Evolutionary conservation across 2,329 filamentous ascomycete species (phyloP).

Genomic region (Botrytis porri): DNA sequence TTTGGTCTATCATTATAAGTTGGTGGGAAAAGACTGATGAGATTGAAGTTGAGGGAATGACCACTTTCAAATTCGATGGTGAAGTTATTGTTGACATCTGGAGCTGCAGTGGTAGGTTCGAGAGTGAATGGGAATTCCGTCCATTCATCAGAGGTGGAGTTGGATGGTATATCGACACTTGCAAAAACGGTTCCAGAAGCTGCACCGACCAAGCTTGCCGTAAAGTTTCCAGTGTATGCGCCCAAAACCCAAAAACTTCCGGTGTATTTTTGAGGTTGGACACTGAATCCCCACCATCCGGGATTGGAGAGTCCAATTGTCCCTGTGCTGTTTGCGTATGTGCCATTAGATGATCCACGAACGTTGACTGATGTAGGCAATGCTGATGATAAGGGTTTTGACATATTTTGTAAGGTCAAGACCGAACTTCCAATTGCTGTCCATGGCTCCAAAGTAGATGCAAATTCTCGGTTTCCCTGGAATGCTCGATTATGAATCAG

Average conservation of each 20-base stretch:
- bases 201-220: slow-evolving; percentile 24
- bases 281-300: slow-evolving; percentile 55
- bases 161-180: slow-evolving; percentile 25
- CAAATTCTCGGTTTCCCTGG: slow-evolving; percentile 49
- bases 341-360: background rate
- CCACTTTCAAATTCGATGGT: slow-evolving; percentile 48
- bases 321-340: slow-evolving; percentile 21
- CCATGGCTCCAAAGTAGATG: slow-evolving; percentile 45
- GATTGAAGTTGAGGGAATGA: slow-evolving; percentile 51
- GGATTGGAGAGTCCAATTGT: slow-evolving; percentile 50
- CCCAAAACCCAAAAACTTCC: slow-evolving; percentile 33
- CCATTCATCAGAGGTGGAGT: slow-evolving; percentile 26
- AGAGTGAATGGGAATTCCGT: slow-evolving; percentile 19
- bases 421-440: slow-evolving; percentile 26
- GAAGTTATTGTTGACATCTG: slow-evolving; percentile 52
- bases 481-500: slow-evolving; percentile 69
- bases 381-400: slow-evolving; percentile 30
- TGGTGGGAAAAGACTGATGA: slow-evolving; percentile 58
- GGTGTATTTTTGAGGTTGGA: slow-evolving; percentile 32
- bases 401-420: slow-evolving; percentile 37
- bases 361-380: slow-evolving; percentile 33
- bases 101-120: slow-evolving; percentile 23
- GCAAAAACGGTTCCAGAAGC: slow-evolving; percentile 27
- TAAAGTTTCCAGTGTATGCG: slow-evolving; percentile 19
- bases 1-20: slow-evolving; percentile 57